phyloP scores from a whole-genome alignment of 2,329 filamentous ascomycete genomes.

The Cladosporium sp. region DNA sequence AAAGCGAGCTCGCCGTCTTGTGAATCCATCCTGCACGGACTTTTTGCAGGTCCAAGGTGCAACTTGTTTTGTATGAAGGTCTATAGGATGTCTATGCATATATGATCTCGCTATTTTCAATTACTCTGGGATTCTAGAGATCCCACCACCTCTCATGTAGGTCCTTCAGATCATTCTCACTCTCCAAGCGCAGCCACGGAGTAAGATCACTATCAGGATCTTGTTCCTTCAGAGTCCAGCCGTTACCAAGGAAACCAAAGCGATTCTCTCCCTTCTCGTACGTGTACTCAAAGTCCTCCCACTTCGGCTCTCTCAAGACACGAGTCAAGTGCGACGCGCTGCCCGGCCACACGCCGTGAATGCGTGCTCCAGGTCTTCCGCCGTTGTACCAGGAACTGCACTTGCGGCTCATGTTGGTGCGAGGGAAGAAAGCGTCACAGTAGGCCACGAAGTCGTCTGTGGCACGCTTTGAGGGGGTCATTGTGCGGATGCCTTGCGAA shows the following conservation, averaged over 20 bases:
- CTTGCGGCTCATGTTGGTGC: constrained; percentile 51
- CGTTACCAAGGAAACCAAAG: constrained; percentile 62
- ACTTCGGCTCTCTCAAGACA: constrained; percentile 50
- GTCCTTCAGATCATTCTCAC: constrained; percentile 53
- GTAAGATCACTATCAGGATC: constrained; percentile 55
- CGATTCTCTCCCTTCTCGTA: constrained; percentile 43
- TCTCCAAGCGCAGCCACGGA: constrained; percentile 53
- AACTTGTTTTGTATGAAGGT: too few relatives aligned
- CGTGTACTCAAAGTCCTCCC: constrained; percentile 55
- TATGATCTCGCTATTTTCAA: too few relatives aligned
- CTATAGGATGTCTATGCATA: too few relatives aligned
- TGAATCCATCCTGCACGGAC: too few relatives aligned
- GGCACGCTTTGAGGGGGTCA: constrained; percentile 52
- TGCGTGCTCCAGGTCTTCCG: constrained; percentile 53
- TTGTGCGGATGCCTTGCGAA: constrained; percentile 58
- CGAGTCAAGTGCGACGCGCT: constrained; percentile 57
- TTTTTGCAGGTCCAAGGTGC: too few relatives aligned
- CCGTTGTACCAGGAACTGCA: constrained; percentile 71
- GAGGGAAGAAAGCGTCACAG: constrained; percentile 43
- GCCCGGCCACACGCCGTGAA: constrained; percentile 66
- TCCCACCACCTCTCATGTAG: constrained; percentile 62
- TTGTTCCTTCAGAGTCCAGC: constrained; percentile 55
- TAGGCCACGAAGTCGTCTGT: constrained; percentile 37
- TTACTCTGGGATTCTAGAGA: neutral
- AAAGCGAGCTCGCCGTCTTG: too few relatives aligned